Evolutionary conservation across 2,329 filamentous ascomycete species (phyloP).

Genomic region (Pseudogymnoascus sp.): DNA sequence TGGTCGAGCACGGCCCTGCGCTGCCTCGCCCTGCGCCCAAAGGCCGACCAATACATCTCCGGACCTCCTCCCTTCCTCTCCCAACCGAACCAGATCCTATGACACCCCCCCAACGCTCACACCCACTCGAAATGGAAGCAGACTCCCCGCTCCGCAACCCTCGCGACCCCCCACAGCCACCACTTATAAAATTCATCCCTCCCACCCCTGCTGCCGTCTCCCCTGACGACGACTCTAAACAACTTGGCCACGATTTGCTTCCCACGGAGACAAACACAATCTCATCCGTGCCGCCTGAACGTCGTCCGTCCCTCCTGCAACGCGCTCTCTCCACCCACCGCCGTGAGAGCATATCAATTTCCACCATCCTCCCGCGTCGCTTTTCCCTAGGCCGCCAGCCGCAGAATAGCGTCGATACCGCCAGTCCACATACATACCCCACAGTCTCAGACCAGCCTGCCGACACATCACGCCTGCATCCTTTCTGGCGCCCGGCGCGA

Average conservation of each 20-base stretch:
- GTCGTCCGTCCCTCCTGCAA: slow-evolving; percentile 43
- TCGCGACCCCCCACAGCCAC: slow-evolving; percentile 43
- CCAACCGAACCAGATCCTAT: slow-evolving; percentile 28
- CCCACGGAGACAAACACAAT: slow-evolving; percentile 30
- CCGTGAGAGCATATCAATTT: slow-evolving; percentile 37
- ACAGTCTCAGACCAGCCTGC: slow-evolving; percentile 38
- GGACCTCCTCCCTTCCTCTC: neutral
- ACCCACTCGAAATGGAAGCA: slow-evolving; percentile 43
- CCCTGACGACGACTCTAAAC: slow-evolving; percentile 43
- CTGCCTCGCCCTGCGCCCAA: neutral
- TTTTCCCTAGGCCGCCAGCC: slow-evolving; percentile 43
- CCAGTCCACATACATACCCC: slow-evolving; percentile 30
- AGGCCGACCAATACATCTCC: neutral
- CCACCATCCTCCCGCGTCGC: slow-evolving; percentile 41
- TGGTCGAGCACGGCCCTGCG: slow-evolving; percentile 34
- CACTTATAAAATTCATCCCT: slow-evolving; percentile 51
- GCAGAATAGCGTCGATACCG: slow-evolving; percentile 9
- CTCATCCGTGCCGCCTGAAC: slow-evolving; percentile 36
- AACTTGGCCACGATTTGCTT: slow-evolving; percentile 44
- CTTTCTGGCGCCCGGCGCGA: slow-evolving; percentile 52
- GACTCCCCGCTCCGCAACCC: slow-evolving; percentile 57
- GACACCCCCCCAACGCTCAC: slow-evolving; percentile 43
- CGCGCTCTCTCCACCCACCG: slow-evolving; percentile 35
- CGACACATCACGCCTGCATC: slow-evolving; percentile 49
- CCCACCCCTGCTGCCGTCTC: slow-evolving; percentile 54